Percentiles rank a stretch among this genome's conserved stretches.
Conservation (phyloP, 768 basidiomycete species). For the Leucocoprinus birnbaumii region DNA sequence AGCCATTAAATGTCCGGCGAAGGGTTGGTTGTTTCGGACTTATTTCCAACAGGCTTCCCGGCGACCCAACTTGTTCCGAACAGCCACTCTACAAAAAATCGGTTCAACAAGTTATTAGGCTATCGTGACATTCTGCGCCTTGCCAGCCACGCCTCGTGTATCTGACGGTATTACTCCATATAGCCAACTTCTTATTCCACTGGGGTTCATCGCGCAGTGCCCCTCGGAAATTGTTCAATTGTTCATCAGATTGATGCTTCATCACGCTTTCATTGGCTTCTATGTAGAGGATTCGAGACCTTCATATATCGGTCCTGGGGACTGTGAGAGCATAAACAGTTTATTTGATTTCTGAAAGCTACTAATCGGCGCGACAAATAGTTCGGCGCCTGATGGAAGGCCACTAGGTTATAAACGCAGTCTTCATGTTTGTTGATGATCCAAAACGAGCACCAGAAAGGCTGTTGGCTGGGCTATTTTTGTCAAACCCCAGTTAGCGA, state of each 20-base stretch:
- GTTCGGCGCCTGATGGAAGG: slow-evolving; percentile 1
- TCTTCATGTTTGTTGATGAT: neutral
- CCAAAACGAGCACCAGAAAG: neutral
- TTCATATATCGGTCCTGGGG: neutral
- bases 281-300: too few species aligned
- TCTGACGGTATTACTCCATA: slow-evolving; percentile 1
- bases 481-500: neutral
- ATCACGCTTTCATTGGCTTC: too few species aligned
- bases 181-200: too few species aligned
- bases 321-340: neutral
- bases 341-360: neutral
- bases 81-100: neutral
- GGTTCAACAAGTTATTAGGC: neutral
- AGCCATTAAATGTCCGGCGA: neutral
- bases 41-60: neutral
- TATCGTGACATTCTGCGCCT: neutral
- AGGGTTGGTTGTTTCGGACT: too few species aligned
- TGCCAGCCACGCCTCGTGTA: slow-evolving; percentile 2
- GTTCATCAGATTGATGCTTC: too few species aligned
- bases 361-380: neutral
- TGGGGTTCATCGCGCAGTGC: too few species aligned
- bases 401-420: neutral
- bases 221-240: too few species aligned
- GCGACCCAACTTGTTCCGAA: neutral
- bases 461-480: neutral